Evolutionary conservation across 768 basidiomycete genomes (phyloP).

Genomic region (Tulasnella sp.): DNA sequence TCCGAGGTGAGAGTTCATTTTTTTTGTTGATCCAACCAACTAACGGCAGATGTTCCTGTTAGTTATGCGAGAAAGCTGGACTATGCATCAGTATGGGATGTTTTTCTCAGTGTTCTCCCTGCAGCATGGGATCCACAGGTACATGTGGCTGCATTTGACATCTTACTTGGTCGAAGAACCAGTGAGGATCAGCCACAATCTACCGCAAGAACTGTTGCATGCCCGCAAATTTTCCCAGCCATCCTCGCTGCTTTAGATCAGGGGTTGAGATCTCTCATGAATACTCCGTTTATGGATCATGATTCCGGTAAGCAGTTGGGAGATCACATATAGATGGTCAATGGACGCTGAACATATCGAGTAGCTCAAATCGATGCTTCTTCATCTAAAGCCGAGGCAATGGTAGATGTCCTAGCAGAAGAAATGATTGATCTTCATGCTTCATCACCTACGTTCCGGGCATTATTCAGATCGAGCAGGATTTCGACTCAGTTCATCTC

Average conservation of each 20-base stretch:
- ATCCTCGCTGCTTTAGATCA: slow-evolving; percentile 56
- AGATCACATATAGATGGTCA: too few relatives aligned
- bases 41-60: not conserved
- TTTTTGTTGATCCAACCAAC: not conserved
- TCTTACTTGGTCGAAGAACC: slow-evolving; percentile 44
- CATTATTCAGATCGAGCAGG: slow-evolving; percentile 59
- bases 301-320: too few relatives aligned
- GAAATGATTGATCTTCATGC: slow-evolving; percentile 58
- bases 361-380: not conserved
- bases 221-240: slow-evolving; percentile 57
- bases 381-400: slow-evolving; percentile 20
- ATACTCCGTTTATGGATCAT: not conserved
- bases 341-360: too few relatives aligned
- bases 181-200: not conserved
- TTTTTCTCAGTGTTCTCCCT: slow-evolving; percentile 56
- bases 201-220: slow-evolving; percentile 27
- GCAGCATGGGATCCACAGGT: slow-evolving; percentile 52
- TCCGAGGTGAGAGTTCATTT: not conserved
- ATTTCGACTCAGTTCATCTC: slow-evolving; percentile 55
- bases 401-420: slow-evolving; percentile 51
- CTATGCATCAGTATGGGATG: slow-evolving; percentile 69
- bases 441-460: slow-evolving; percentile 50
- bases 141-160: slow-evolving; percentile 52
- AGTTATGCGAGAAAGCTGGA: slow-evolving; percentile 74
- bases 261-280: slow-evolving; percentile 29